Base-by-base conservation (phyloP, 768 basidiomycete species). In the Agaricus bisporus region DNA sequence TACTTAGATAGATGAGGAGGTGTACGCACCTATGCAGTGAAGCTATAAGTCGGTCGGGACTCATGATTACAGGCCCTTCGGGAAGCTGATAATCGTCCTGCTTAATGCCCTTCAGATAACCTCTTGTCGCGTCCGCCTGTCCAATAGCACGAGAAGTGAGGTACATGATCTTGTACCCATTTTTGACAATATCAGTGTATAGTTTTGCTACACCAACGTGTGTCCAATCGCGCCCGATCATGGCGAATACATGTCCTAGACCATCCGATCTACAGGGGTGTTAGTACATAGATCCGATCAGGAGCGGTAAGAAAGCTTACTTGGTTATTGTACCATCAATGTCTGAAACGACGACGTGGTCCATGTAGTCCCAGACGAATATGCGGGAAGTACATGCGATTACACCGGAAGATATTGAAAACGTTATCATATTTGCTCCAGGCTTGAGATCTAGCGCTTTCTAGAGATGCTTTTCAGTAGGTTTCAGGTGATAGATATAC, bases 321-420 rank as follows among this genome's bases (percentile, higher is more conserved):
- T 98, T 98, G 8, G 97, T 99, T 64, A 99, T 99, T 1, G 95
- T 99, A 5, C 97, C 97, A 63, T 99, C 97, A 56, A 99, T 98
- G 63, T 99, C 97, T 39, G 94, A 97, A 38, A 99, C 83, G 22
- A 99, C 89, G 18, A 99, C 82, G 2, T 79, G 77, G 63, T 97
- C 94, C 2, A 84, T 85, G n/a, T 85, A 81, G 54, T 98, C 91
- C 95, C 94, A 98, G 20, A 98, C 77, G 60, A 99, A 99, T 56
- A 99, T 90, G 4, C 93, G 79, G 17, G 97, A 91, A 2, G 93
- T 85, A 55, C 94, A 95, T 3, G 88, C 91, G 1, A 89, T 80
- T 1, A 77, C 78, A 4, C 91, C 90, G 1, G 89, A 84, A 11
- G 91, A 90, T 38, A 98, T 80, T 0, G 94, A 95, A 66, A 98